Evolutionary conservation across 805 yeast genomes (phyloP), one percentile per base, ranked within the genome.

Genomic region (Candida coleopterorum): DNA sequence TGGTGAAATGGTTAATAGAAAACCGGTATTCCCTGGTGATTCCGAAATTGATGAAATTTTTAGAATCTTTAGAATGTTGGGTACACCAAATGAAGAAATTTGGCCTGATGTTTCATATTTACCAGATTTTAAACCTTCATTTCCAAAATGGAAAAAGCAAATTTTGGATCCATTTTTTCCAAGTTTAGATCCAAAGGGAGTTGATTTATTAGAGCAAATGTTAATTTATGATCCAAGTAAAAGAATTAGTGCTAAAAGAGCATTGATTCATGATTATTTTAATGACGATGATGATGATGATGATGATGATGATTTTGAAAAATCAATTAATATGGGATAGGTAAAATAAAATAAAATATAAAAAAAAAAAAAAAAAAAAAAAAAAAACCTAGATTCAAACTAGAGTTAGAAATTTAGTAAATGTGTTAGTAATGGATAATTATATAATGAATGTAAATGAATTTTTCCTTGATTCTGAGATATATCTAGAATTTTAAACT

Each of bases 1-100:
- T 59, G 98, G 97, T 6, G 98, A 93, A 58, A 89, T 93, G 97
- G 87, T 89, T 40, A 86, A 88, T 50, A 79, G 98, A 38, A 86
- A 86, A 58, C 97, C 98, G 7, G 61, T 93, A 36, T 90, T 93
- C 64, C 95, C 97, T 0, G 98, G 98, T 5, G 96, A 93, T 58
- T 87, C 96, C 9, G 98, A 93, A 58, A 94, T 93, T 54, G 98
- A 93, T 58, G 96, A 93, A 64, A 85, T 93, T 47, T 89, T 89
- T 69, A 75, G 93, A 60, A 93, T 93, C 41, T 93, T 93, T 64
- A 75, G 95, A 46, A 71, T 85, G 37, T 72, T 93, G 63, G 98
- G 98, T 14, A 90, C 97, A 2, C 98, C 98, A 31, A 84, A 76
- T 43, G 96, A 87, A 58, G 85, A 85, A 35, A 70, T 75, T 14